These are phyloP conservation scores for Tricholomella constricta DNA, from an alignment of 768 basidiomycete species.

Conservation along the genomic window DNA sequence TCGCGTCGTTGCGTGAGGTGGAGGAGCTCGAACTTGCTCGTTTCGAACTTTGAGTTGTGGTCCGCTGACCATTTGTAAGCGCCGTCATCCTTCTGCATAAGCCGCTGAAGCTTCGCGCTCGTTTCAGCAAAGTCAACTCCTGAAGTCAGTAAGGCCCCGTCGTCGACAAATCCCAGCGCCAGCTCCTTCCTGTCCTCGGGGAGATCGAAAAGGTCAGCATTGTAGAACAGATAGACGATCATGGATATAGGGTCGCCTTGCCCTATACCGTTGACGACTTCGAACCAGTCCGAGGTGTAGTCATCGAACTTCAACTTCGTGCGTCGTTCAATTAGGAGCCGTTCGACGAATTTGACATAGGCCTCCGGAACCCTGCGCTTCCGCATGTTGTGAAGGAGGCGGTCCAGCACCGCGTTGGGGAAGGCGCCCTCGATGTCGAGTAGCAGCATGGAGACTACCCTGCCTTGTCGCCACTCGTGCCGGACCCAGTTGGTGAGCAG, in stretches of 20 bases:
- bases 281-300: too few relatives aligned
- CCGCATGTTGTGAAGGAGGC: too few relatives aligned
- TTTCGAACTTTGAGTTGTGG: constrained; percentile 26
- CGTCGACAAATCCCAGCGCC: constrained; percentile 4
- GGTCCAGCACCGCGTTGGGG: too few relatives aligned
- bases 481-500: constrained; percentile 29
- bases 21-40: constrained; percentile 21
- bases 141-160: background rate
- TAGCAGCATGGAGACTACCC: background rate
- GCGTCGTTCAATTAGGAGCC: too few relatives aligned
- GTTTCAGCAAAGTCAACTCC: background rate
- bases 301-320: too few relatives aligned
- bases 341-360: too few relatives aligned
- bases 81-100: too few relatives aligned
- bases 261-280: constrained; percentile 26
- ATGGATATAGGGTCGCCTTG: constrained; percentile 25
- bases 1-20: constrained; percentile 1
- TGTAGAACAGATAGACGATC: constrained; percentile 29
- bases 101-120: too few relatives aligned
- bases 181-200: background rate
- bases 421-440: too few relatives aligned
- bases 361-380: background rate
- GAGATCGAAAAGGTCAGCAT: constrained; percentile 21
- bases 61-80: too few relatives aligned
- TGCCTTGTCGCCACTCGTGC: background rate